phyloP scores from a whole-genome alignment of 2,329 filamentous ascomycete genomes.

The Sporothrix sp. region DNA sequence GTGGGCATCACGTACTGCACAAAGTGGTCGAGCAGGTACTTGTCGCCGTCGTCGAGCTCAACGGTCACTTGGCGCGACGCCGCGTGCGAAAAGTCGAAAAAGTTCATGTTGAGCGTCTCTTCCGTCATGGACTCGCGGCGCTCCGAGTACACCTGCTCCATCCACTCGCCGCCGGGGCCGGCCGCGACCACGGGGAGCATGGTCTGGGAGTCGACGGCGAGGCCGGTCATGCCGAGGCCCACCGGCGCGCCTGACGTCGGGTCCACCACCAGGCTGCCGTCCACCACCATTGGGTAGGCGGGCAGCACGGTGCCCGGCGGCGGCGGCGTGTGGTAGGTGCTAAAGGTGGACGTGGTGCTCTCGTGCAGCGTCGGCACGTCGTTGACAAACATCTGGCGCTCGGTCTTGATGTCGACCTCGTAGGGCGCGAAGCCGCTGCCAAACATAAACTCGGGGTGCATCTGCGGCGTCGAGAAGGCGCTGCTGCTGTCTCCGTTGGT shows the following conservation, averaged over 20 bases:
- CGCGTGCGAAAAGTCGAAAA: slow-evolving; percentile 73
- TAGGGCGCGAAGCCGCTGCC: slow-evolving; percentile 58
- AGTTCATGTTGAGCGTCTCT: slow-evolving; percentile 62
- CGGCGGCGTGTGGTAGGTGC: slow-evolving; percentile 75
- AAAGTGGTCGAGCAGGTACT: slow-evolving; percentile 82
- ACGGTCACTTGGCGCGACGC: slow-evolving; percentile 61
- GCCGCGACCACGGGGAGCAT: not conserved
- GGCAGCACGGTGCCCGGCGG: slow-evolving; percentile 58
- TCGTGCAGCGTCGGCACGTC: slow-evolving; percentile 77
- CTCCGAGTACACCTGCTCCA: slow-evolving; percentile 59
- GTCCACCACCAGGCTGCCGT: slow-evolving; percentile 5
- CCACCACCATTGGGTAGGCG: slow-evolving; percentile 39
- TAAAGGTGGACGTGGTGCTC: slow-evolving; percentile 85
- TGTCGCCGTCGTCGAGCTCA: slow-evolving; percentile 79
- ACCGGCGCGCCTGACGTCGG: not conserved
- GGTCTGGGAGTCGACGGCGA: not conserved
- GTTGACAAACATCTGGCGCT: slow-evolving; percentile 87
- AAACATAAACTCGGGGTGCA: slow-evolving; percentile 52
- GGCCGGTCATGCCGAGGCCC: slow-evolving; percentile 6
- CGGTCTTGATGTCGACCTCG: slow-evolving; percentile 92
- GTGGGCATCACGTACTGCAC: slow-evolving; percentile 76
- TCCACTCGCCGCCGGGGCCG: slow-evolving; percentile 49
- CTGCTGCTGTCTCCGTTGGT: slow-evolving; percentile 23
- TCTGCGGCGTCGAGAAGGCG: slow-evolving; percentile 48
- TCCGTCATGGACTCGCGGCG: slow-evolving; percentile 58